These are phyloP conservation scores for Pelagomonas calceolata DNA, from an alignment of 108 stramenopile species.

Conservation along the genomic window DNA sequence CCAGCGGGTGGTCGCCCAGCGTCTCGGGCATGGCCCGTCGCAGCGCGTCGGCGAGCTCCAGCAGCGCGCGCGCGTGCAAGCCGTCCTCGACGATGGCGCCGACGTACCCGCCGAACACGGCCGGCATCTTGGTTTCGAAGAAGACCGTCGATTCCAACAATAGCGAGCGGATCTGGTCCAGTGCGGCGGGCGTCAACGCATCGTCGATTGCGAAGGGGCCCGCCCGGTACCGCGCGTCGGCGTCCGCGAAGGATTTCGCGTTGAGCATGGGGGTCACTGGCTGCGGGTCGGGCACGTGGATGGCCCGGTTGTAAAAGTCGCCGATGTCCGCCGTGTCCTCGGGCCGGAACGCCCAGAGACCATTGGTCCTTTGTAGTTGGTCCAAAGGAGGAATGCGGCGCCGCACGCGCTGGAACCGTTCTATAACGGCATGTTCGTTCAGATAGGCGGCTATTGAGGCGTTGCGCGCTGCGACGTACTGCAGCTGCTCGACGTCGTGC, in stretches of 20 bases:
- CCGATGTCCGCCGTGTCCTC: neutral
- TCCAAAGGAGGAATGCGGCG: neutral
- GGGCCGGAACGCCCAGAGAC: neutral
- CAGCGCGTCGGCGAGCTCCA: constrained; percentile 45
- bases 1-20: constrained; percentile 41
- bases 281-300: neutral
- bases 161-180: neutral
- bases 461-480: neutral
- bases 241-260: neutral
- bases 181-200: neutral
- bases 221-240: neutral
- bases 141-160: constrained; percentile 6
- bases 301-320: neutral
- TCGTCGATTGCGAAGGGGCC: constrained; percentile 7
- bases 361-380: neutral
- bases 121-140: constrained; percentile 5
- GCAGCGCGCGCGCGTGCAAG: constrained; percentile 41
- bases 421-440: neutral
- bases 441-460: neutral
- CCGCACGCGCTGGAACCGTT: neutral
- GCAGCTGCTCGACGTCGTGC: constrained; percentile 5
- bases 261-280: neutral
- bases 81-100: constrained; percentile 67
- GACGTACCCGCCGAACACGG: constrained; percentile 30
- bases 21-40: constrained; percentile 38